Conservation (phyloP, 129 eudicot genomes). For the Erigeron canadensis region DNA sequence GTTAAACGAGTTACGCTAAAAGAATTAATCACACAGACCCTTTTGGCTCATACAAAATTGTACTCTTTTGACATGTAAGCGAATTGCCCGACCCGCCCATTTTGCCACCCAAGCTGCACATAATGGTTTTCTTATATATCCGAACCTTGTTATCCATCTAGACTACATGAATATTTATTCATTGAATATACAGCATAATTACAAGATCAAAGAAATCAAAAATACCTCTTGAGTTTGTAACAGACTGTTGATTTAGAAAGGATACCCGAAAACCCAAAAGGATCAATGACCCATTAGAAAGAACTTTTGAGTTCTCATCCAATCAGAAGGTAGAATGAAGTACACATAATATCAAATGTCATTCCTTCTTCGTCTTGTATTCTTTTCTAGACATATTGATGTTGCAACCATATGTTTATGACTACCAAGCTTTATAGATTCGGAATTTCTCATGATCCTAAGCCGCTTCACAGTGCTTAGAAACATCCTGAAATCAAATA, state of each 20-base stretch:
- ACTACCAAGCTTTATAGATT: slow-evolving; percentile 67
- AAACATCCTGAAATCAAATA: slow-evolving; percentile 59
- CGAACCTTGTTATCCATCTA: neutral
- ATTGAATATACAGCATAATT: neutral
- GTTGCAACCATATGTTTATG: neutral
- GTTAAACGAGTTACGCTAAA: too few relatives aligned
- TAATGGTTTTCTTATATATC: neutral
- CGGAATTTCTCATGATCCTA: slow-evolving; percentile 67
- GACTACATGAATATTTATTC: neutral
- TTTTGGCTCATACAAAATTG: too few relatives aligned
- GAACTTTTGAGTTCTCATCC: neutral
- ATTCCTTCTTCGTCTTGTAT: neutral
- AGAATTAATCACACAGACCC: too few relatives aligned
- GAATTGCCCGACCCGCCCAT: neutral
- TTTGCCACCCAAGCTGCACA: neutral
- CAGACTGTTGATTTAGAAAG: neutral
- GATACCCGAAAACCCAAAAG: neutral
- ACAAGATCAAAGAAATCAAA: neutral
- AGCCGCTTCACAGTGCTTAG: slow-evolving; percentile 63
- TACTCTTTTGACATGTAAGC: neutral
- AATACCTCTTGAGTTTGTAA: neutral
- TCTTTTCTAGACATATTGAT: slow-evolving; percentile 1
- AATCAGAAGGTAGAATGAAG: neutral
- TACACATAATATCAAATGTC: neutral
- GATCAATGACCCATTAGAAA: neutral